phyloP scores from a whole-genome alignment of 495 filamentous ascomycete species.

The Podospora tetraspora region DNA sequence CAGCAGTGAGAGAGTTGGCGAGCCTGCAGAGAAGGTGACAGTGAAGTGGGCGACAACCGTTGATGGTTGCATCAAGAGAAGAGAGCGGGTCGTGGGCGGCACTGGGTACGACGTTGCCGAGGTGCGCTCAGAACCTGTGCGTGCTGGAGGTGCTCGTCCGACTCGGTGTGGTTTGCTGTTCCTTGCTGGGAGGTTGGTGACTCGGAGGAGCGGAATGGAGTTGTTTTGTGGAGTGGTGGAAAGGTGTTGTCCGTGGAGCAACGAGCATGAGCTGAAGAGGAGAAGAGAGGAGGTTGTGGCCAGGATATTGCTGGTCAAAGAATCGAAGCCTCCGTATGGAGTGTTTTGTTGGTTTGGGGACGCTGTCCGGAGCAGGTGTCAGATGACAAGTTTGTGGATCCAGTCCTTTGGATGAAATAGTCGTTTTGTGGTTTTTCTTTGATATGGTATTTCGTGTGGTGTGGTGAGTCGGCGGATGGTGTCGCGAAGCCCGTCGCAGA shows the following conservation, averaged over 20 bases:
- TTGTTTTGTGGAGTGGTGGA: neutral
- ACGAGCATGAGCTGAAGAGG: neutral
- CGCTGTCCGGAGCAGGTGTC: neutral
- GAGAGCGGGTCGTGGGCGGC: neutral
- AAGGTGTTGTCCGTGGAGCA: neutral
- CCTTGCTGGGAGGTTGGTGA: neutral
- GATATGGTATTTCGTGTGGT: neutral
- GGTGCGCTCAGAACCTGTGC: neutral
- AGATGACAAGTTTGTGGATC: constrained; percentile 8
- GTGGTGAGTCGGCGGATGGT: neutral
- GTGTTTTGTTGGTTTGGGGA: too few relatives aligned
- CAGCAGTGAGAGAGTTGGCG: neutral
- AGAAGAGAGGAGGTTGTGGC: neutral
- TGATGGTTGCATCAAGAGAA: constrained; percentile 7
- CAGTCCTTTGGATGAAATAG: constrained; percentile 6
- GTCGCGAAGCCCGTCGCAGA: neutral
- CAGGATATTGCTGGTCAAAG: neutral
- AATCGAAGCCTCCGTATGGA: neutral
- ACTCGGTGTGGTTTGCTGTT: neutral
- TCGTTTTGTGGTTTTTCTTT: constrained; percentile 5
- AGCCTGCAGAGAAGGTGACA: constrained; percentile 2
- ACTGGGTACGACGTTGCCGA: constrained; percentile 7
- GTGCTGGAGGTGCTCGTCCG: neutral
- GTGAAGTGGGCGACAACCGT: neutral
- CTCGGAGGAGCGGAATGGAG: neutral